Evolutionary conservation across 1,284 basidiomycete species (phyloP).

Genomic region (Tremellales sp.): DNA sequence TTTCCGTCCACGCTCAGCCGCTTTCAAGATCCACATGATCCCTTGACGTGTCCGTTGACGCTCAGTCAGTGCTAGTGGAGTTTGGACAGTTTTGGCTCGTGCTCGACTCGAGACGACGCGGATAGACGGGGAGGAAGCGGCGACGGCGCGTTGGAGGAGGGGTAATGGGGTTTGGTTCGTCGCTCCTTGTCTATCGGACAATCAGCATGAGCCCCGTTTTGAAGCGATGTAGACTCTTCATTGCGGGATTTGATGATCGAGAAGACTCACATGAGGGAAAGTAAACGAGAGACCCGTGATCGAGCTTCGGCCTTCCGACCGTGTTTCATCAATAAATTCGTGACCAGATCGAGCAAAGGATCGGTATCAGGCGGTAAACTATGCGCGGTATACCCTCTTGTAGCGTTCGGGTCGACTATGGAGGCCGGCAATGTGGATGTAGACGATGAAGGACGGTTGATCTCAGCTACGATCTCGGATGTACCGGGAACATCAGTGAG

Average conservation of each 20-base stretch:
- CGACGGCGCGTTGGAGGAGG: conserved; percentile 67
- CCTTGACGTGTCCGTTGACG: conserved; percentile 67
- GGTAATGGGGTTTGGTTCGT: conserved; percentile 71
- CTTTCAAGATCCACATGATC: conserved; percentile 63
- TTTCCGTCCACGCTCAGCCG: conserved; percentile 52
- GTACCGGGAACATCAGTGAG: neutral
- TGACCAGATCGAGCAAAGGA: conserved; percentile 68
- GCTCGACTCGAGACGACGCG: conserved; percentile 53
- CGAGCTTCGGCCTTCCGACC: conserved; percentile 67
- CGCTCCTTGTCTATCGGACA: conserved; percentile 61
- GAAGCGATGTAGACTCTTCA: neutral
- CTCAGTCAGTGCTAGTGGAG: conserved; percentile 68
- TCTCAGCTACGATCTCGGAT: neutral
- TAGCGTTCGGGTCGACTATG: neutral
- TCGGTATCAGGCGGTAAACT: conserved; percentile 66
- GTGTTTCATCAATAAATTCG: conserved; percentile 62
- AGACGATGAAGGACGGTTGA: neutral
- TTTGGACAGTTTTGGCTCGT: conserved; percentile 60
- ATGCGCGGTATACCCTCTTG: conserved; percentile 31
- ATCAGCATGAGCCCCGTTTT: neutral
- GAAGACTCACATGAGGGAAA: conserved; percentile 46
- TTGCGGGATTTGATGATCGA: no score
- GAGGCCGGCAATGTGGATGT: neutral
- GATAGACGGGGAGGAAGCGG: conserved; percentile 64
- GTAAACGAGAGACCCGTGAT: conserved; percentile 58